Conservation (phyloP, 2,329 filamentous ascomycete genomes). For the Parastagonospora nodorum region DNA sequence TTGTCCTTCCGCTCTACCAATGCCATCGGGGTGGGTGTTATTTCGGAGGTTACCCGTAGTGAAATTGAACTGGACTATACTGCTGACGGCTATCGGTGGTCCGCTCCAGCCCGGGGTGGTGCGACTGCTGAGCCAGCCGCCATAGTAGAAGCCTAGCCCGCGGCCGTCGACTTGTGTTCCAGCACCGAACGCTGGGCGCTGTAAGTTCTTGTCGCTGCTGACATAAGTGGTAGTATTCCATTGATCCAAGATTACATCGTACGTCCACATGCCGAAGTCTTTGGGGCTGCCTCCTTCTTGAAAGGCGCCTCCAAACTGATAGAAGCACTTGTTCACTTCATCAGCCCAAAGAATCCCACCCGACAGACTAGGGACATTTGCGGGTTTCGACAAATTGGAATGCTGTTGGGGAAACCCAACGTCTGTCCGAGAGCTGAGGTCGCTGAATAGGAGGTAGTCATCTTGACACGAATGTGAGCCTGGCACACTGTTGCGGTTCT, state of each 20-base stretch:
- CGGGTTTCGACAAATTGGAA: constrained; percentile 64
- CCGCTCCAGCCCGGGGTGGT: constrained; percentile 60
- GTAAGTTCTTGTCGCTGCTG: constrained; percentile 44
- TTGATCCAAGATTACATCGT: constrained; percentile 61
- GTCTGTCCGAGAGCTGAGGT: constrained; percentile 54
- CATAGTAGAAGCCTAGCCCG: constrained; percentile 65
- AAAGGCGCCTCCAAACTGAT: constrained; percentile 66
- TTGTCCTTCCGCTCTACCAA: constrained; percentile 62
- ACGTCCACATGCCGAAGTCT: constrained; percentile 59
- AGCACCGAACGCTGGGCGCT: constrained; percentile 62
- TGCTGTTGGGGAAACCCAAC: constrained; percentile 58
- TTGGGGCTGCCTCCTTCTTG: constrained; percentile 45
- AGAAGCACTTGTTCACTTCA: constrained; percentile 66
- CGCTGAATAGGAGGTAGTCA: constrained; percentile 61
- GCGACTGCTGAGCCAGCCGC: constrained; percentile 64
- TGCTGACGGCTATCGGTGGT: constrained; percentile 54
- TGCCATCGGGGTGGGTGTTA: constrained; percentile 57
- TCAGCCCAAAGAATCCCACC: constrained; percentile 64
- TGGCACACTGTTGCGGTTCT: not conserved
- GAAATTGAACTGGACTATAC: constrained; percentile 64
- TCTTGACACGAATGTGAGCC: constrained; percentile 46
- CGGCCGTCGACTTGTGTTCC: constrained; percentile 60
- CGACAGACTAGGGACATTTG: constrained; percentile 58
- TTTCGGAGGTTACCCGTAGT: constrained; percentile 59
- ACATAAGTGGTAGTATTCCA: constrained; percentile 58